Conservation (phyloP, 495 filamentous ascomycete species). For the Clohesyomyces aquaticus region DNA sequence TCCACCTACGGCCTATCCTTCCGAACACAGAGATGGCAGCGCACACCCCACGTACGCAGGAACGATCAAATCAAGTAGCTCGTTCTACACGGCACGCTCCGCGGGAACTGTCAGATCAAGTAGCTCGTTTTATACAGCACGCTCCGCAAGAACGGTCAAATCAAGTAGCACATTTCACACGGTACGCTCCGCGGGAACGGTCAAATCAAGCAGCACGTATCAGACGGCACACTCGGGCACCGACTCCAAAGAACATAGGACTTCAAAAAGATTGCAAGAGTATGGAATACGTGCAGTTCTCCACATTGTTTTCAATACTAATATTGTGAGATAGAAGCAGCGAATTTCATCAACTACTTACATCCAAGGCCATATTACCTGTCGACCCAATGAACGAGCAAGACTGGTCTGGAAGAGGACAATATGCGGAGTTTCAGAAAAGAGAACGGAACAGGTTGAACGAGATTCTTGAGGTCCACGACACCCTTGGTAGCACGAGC, state of each 20-base stretch:
- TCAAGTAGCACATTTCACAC: conserved; percentile 8
- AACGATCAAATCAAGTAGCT: too few species aligned
- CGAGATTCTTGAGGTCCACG: conserved; percentile 13
- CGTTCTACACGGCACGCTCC: background rate
- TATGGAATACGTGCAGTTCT: background rate
- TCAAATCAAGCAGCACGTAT: conserved; percentile 6
- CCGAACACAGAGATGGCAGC: too few species aligned
- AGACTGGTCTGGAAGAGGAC: conserved; percentile 32
- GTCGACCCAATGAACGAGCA: conserved; percentile 19
- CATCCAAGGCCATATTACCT: conserved; percentile 8
- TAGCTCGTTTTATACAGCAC: background rate
- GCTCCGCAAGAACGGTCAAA: background rate
- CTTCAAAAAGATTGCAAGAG: background rate
- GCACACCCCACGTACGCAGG: too few species aligned
- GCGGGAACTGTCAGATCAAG: too few species aligned
- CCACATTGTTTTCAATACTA: background rate
- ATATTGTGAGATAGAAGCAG: background rate
- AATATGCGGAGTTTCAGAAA: conserved; percentile 23
- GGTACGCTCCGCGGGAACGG: background rate
- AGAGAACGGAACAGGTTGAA: conserved; percentile 1
- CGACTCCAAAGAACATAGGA: background rate
- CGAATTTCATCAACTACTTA: conserved; percentile 6
- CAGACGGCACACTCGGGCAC: background rate
- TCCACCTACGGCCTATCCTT: too few species aligned
- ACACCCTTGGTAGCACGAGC: conserved; percentile 17